Base-by-base conservation (phyloP, 306 rosid genomes). In the Elaeagnus macrophylla region DNA sequence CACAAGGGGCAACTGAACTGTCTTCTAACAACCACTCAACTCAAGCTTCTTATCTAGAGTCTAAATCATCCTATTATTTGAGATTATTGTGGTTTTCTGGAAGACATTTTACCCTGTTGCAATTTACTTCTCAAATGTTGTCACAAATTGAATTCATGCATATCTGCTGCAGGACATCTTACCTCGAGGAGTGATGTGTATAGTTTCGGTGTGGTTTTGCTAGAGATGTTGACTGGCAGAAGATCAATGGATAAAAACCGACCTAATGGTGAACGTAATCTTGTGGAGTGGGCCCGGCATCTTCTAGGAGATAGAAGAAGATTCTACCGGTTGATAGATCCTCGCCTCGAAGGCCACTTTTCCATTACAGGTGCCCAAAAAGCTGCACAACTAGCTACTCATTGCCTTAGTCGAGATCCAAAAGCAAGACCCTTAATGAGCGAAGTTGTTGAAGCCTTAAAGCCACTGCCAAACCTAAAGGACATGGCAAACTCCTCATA, bases 171-270 rank as follows among this genome's bases (percentile, higher is more conserved):
- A 90, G 97, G 97, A 56, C 97, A 90, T 83, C 97, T 90, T 64
- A 90, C 97, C 37, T 86, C n/a, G n/a, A n/a, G n/a, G n/a, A n/a
- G n/a, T n/a, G n/a, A n/a, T n/a, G n/a, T n/a, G n/a, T n/a, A n/a
- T 67, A 86, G 97, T 76, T 90, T 90, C 0, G 97, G 97, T 9
- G 97, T 90, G 54, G 97, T 90, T 63, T 79, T 90, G 14, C 97
- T 90, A 10, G 97, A 90, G 80, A 90, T 90, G 97, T 58, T 90
- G 64, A 72, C 81, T 0, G 97, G 97, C 48, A 77, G 97, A 83
- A 83, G 97, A 81, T 90, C 97, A n/a, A 90, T 90, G 97, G 97
- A 90, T 69, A 90, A 90, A 76, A 78, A 86, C 68, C 68, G 97
- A 42, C 97, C 97, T 56, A 81, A 86, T 11, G 97, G 97, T 7